These are phyloP conservation scores for Elsinoe arachidis DNA, from an alignment of 2,329 filamentous ascomycete genomes.

Conservation along the genomic window DNA sequence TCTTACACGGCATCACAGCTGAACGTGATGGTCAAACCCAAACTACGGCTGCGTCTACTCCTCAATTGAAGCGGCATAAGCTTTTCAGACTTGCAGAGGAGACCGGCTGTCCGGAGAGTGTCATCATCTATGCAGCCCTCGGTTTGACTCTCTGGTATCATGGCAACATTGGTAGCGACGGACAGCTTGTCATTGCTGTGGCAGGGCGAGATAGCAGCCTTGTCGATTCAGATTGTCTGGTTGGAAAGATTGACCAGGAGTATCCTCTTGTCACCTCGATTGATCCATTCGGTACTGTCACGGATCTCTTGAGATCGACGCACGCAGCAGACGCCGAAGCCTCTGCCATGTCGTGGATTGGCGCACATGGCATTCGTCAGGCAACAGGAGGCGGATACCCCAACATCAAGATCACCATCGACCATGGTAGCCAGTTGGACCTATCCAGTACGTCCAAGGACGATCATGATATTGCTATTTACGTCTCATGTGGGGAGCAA, in stretches of 20 bases:
- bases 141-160: not conserved
- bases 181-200: not conserved
- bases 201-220: not conserved
- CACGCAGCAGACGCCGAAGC: not conserved
- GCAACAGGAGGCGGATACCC: not conserved
- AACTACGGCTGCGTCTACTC: not conserved
- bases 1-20: not conserved
- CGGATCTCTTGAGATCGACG: not conserved
- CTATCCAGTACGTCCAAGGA: not conserved
- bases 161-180: not conserved
- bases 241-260: not conserved
- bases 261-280: not conserved
- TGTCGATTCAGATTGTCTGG: not conserved
- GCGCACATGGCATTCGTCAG: not conserved
- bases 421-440: not conserved
- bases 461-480: not conserved
- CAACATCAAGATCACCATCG: not conserved
- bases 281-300: not conserved
- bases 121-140: not conserved
- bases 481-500: not conserved
- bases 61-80: not conserved
- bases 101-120: not conserved
- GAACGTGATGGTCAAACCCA: not conserved
- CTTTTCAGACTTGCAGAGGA: not conserved
- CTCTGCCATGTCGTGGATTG: not conserved